A percentile compares a stretch with the other conserved stretches of the same genome.
These are phyloP conservation scores for Podochytrium sp. DNA, from an alignment of 192 early-diverging fungal genomes.

Conservation along the genomic window DNA sequence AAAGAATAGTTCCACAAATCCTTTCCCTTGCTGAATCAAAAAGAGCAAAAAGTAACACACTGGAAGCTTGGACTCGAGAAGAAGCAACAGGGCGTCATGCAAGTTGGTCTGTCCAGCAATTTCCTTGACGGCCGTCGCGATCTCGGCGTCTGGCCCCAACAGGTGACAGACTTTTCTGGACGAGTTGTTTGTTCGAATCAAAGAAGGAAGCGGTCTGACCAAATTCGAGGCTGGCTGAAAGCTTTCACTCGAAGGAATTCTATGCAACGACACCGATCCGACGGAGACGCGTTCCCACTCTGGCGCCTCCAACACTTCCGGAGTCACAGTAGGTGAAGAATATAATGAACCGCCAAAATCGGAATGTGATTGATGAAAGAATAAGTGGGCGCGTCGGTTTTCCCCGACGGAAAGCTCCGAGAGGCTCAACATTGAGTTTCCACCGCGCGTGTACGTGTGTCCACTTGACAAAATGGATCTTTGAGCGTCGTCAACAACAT, in stretches of 20 bases:
- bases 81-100: constrained; percentile 8
- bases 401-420: too few species aligned
- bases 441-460: too few species aligned
- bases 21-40: constrained; percentile 10
- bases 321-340: too few species aligned
- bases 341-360: too few species aligned
- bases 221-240: neutral
- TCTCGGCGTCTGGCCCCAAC: constrained; percentile 6
- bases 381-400: too few species aligned
- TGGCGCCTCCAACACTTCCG: neutral
- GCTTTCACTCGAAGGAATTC: neutral
- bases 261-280: neutral
- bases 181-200: neutral
- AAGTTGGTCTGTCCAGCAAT: neutral
- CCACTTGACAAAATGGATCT: too few species aligned
- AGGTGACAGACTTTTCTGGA: neutral
- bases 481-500: too few species aligned
- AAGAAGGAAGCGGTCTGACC: neutral
- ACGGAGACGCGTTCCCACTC: neutral
- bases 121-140: constrained; percentile 28
- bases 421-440: too few species aligned
- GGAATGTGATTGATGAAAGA: too few species aligned
- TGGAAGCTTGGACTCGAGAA: constrained; percentile 25
- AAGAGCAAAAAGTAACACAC: constrained; percentile 34
- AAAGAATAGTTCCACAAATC: constrained; percentile 31